Conservation (phyloP, 352 stramenopile genomes). For the Phytophthora sojae region DNA sequence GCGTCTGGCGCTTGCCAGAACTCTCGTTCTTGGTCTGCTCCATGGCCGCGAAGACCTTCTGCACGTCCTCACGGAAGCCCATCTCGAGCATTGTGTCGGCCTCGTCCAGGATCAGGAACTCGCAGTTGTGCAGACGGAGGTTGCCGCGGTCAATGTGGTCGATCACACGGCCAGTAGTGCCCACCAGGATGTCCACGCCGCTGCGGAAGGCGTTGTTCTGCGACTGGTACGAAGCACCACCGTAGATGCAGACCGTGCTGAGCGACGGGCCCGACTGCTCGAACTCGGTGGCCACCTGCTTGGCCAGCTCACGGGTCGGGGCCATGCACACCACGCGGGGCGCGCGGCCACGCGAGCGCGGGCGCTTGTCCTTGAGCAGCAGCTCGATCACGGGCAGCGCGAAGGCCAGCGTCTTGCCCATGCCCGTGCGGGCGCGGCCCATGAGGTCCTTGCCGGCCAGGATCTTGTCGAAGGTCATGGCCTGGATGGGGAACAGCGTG, state of each 20-base stretch:
- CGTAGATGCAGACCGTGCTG: conserved; percentile 92
- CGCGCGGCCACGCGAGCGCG: conserved; percentile 68
- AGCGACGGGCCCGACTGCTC: conserved; percentile 82
- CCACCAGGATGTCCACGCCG: conserved; percentile 94
- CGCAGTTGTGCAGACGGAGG: conserved; percentile 86
- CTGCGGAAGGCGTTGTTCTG: conserved; percentile 91
- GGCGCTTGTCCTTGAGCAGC: conserved; percentile 87
- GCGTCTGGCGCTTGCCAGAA: conserved; percentile 73
- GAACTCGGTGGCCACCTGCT: conserved; percentile 95
- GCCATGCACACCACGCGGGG: conserved; percentile 97
- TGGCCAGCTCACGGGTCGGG: conserved; percentile 97
- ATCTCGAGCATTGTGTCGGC: conserved; percentile 97
- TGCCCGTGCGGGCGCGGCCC: conserved; percentile 96
- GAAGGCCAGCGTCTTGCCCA: conserved; percentile 99
- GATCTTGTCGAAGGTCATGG: conserved; percentile 96
- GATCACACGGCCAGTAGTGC: conserved; percentile 93
- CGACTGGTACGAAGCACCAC: conserved; percentile 89
- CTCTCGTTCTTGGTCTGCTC: conserved; percentile 70
- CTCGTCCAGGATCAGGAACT: conserved; percentile 95
- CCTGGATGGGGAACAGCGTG: conserved; percentile 93
- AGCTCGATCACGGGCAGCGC: conserved; percentile 95
- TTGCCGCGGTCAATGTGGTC: conserved; percentile 94
- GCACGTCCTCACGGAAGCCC: conserved; percentile 95
- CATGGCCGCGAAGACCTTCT: conserved; percentile 93
- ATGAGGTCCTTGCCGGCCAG: conserved; percentile 97